A percentile compares a stretch with the other conserved stretches of the same genome.
These are phyloP conservation scores for Malus hybrid DNA, from an alignment of 331 rosid species.

Conservation along the genomic window DNA sequence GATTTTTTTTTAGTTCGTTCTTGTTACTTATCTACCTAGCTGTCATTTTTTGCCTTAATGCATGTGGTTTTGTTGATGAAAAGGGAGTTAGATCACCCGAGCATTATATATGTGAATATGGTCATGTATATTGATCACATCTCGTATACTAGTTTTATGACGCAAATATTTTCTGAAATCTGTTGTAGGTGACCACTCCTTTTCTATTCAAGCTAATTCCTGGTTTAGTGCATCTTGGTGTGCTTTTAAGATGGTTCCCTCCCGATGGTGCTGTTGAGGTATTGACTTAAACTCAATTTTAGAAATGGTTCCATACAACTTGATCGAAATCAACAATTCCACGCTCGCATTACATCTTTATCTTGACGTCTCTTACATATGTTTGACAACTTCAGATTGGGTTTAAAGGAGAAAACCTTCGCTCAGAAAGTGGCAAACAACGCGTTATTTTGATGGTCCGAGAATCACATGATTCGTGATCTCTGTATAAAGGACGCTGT, in stretches of 20 bases:
- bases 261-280: slow-evolving; percentile 79
- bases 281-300: slow-evolving; percentile 5
- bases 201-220: slow-evolving; percentile 93
- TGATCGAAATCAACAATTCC: neutral
- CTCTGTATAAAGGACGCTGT: slow-evolving; percentile 4
- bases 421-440: slow-evolving; percentile 82
- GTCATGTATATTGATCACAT: too few relatives aligned
- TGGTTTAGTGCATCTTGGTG: slow-evolving; percentile 92
- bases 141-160: neutral
- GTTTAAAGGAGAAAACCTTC: slow-evolving; percentile 67
- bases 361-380: neutral
- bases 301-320: neutral
- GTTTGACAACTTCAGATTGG: slow-evolving; percentile 47
- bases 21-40: neutral
- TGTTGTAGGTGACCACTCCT: slow-evolving; percentile 84
- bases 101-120: too few relatives aligned
- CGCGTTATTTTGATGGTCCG: slow-evolving; percentile 75
- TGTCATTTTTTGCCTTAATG: too few relatives aligned
- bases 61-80: too few relatives aligned
- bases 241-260: slow-evolving; percentile 81
- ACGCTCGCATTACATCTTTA: neutral
- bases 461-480: slow-evolving; percentile 70
- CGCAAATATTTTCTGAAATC: neutral
- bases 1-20: neutral
- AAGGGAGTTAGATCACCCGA: too few relatives aligned